Conservation (phyloP, 352 stramenopile species). For the Phytophthora palmivora region DNA sequence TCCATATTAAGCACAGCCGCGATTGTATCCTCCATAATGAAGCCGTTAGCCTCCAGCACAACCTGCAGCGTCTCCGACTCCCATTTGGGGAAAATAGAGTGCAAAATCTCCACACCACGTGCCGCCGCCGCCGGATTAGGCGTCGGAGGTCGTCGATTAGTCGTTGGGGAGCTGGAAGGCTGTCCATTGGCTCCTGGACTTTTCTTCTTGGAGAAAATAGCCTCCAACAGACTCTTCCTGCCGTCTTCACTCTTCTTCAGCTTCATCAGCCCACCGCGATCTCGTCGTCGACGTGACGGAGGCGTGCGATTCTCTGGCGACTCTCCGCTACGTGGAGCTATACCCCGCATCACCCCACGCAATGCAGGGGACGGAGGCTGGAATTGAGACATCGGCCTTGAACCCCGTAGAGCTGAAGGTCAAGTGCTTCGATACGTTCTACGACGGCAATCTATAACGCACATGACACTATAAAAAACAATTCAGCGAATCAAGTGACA, state of each 20-base stretch:
- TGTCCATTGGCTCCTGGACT: constrained; percentile 14
- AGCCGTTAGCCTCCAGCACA: constrained; percentile 78
- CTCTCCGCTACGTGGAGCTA: constrained; percentile 10
- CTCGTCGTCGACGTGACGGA: constrained; percentile 15
- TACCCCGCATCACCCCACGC: constrained; percentile 7
- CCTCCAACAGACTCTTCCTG: constrained; percentile 50
- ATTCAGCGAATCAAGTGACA: not conserved
- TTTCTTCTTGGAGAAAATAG: constrained; percentile 68
- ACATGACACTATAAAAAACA: not conserved
- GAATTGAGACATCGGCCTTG: constrained; percentile 33
- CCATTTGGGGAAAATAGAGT: constrained; percentile 87
- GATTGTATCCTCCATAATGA: constrained; percentile 86
- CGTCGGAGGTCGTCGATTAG: constrained; percentile 13
- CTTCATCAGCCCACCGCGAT: constrained; percentile 33
- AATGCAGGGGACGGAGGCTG: constrained; percentile 27
- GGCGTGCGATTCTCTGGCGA: constrained; percentile 16
- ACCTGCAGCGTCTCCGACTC: constrained; percentile 69
- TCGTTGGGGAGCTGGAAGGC: constrained; percentile 12
- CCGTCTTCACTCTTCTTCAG: constrained; percentile 40
- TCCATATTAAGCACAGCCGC: constrained; percentile 83
- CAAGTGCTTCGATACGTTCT: constrained; percentile 14
- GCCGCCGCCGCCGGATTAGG: constrained; percentile 57
- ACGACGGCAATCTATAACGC: constrained; percentile 5
- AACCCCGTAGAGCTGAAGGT: constrained; percentile 5
- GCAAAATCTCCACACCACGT: constrained; percentile 73